Evolutionary conservation across 208 protist genomes (phyloP).

Genomic region (Leptomonas pyrrhocoris): DNA sequence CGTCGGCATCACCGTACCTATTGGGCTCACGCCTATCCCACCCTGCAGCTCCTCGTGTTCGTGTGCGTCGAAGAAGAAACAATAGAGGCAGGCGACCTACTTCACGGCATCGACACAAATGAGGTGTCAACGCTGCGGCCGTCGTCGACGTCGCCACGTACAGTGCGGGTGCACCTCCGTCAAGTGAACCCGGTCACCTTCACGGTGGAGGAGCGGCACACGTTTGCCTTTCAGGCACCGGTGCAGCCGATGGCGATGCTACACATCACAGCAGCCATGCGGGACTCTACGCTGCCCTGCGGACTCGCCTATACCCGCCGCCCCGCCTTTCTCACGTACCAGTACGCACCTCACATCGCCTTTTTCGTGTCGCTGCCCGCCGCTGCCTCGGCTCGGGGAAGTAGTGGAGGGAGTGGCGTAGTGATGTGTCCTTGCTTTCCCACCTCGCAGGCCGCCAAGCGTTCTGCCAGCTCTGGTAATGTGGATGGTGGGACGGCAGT

Average conservation of each 20-base stretch:
- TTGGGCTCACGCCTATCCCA: constrained; percentile 30
- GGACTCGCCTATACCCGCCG: constrained; percentile 47
- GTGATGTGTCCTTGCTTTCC: constrained; percentile 43
- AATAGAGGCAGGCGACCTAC: not conserved
- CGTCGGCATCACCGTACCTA: constrained; percentile 8
- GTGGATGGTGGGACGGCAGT: not conserved
- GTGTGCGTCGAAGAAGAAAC: constrained; percentile 38
- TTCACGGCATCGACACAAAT: not conserved
- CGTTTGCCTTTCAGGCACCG: constrained; percentile 40
- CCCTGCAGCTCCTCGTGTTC: constrained; percentile 40
- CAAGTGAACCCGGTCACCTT: constrained; percentile 54
- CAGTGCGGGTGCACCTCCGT: constrained; percentile 52
- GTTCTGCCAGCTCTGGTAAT: not conserved
- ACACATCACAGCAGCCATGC: too few species aligned
- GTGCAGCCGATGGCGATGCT: constrained; percentile 18
- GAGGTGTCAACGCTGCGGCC: not conserved
- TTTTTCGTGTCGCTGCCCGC: constrained; percentile 49
- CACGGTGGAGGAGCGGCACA: constrained; percentile 51
- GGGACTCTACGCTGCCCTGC: not conserved
- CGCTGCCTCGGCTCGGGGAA: not conserved
- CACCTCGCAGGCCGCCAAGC: not conserved
- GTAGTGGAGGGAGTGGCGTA: constrained; percentile 19
- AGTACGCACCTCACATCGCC: constrained; percentile 57
- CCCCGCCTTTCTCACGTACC: constrained; percentile 59
- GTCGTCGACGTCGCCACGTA: not conserved